Percentiles rank a stretch among this genome's conserved stretches.
Evolutionary conservation across 129 eudicot genomes (phyloP).

Genomic region (Deinandra increscens): DNA sequence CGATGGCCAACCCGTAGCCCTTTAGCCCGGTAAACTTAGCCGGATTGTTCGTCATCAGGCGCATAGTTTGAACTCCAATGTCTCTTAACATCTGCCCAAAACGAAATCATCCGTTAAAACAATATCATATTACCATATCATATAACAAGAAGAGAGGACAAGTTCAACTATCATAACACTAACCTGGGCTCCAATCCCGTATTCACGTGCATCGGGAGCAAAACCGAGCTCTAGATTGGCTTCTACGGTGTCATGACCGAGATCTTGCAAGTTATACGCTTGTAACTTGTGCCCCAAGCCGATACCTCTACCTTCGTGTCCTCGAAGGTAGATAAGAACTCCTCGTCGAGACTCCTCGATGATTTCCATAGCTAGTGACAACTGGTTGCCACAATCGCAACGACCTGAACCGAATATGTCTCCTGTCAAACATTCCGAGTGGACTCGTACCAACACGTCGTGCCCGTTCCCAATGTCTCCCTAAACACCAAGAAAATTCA

Average conservation of each 20-base stretch:
- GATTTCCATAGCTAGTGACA: constrained; percentile 77
- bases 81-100: constrained; percentile 67
- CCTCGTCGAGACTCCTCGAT: constrained; percentile 84
- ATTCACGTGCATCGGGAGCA: constrained; percentile 91
- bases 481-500: constrained; percentile 24
- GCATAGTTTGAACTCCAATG: constrained; percentile 82
- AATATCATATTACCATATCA: neutral
- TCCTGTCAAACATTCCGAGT: constrained; percentile 95
- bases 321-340: constrained; percentile 77
- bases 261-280: constrained; percentile 90
- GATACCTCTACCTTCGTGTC: constrained; percentile 98
- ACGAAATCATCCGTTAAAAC: neutral
- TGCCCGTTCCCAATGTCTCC: constrained; percentile 87
- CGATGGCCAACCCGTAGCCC: constrained; percentile 82
- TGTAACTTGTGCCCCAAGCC: constrained; percentile 83
- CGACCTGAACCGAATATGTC: constrained; percentile 88
- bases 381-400: constrained; percentile 89
- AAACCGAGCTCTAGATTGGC: constrained; percentile 92
- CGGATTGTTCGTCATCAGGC: constrained; percentile 92
- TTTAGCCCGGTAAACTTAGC: constrained; percentile 86
- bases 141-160: neutral
- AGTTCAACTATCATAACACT: neutral
- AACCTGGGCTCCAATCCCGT: constrained; percentile 98
- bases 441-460: constrained; percentile 83
- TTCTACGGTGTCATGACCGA: constrained; percentile 93